A percentile compares a stretch with the other conserved stretches of the same genome.
phyloP scores from a whole-genome alignment of 78 protist species.

The Dictyostelium intermedium region DNA sequence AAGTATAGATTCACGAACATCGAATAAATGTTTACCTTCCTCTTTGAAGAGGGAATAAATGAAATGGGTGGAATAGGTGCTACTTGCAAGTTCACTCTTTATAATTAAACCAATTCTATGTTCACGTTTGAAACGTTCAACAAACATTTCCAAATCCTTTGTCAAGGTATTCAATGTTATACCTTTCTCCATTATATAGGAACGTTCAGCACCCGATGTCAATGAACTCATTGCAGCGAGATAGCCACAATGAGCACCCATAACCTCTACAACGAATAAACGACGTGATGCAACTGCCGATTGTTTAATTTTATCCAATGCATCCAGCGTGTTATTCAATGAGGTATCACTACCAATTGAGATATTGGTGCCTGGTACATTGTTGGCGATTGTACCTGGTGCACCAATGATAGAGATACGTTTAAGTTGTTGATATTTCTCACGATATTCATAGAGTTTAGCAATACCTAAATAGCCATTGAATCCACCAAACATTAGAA shows the following conservation, averaged over 20 bases:
- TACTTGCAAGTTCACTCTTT: slow-evolving; percentile 43
- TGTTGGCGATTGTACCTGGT: slow-evolving; percentile 90
- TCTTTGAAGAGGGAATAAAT: slow-evolving; percentile 51
- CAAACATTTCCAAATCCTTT: slow-evolving; percentile 50
- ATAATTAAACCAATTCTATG: slow-evolving; percentile 50
- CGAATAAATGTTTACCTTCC: slow-evolving; percentile 73
- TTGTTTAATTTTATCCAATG: slow-evolving; percentile 82
- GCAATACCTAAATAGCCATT: slow-evolving; percentile 78
- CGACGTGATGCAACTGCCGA: slow-evolving; percentile 83
- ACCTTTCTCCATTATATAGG: slow-evolving; percentile 72
- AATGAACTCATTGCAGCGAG: slow-evolving; percentile 61
- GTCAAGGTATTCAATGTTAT: slow-evolving; percentile 20
- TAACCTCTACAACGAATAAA: slow-evolving; percentile 87
- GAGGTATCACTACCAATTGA: slow-evolving; percentile 87
- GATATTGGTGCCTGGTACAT: slow-evolving; percentile 87
- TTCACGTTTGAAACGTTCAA: slow-evolving; percentile 40
- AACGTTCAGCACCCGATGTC: slow-evolving; percentile 77
- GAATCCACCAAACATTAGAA: slow-evolving; percentile 88
- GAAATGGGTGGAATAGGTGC: slow-evolving; percentile 72
- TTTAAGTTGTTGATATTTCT: background rate
- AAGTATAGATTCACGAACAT: slow-evolving; percentile 57
- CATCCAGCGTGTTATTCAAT: slow-evolving; percentile 83
- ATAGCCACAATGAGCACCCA: slow-evolving; percentile 86
- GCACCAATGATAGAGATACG: slow-evolving; percentile 57
- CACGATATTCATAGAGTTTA: slow-evolving; percentile 24